Conservation (phyloP, 2,329 filamentous ascomycete genomes). For the Cordyceps farinosa region DNA sequence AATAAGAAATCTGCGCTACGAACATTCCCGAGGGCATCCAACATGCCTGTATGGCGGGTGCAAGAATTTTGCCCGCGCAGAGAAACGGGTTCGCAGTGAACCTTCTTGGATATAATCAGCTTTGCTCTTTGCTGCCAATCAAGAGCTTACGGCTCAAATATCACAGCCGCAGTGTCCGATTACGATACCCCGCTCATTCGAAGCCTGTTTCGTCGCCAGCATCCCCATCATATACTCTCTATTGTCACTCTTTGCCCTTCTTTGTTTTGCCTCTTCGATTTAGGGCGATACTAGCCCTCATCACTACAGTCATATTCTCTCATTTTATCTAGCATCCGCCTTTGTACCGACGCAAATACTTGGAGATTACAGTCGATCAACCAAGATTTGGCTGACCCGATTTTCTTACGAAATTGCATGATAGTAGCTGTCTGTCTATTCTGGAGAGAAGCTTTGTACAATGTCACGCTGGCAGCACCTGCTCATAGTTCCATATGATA, state of each 20-base stretch:
- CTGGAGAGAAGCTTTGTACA: neutral
- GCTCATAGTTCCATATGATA: slow-evolving; percentile 15
- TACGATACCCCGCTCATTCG: slow-evolving; percentile 16
- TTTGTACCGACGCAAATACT: neutral
- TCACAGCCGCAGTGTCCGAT: slow-evolving; percentile 8
- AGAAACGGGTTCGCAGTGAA: slow-evolving; percentile 2
- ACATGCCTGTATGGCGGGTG: slow-evolving; percentile 12
- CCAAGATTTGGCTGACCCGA: neutral
- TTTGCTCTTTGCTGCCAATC: slow-evolving; percentile 1
- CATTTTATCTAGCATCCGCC: neutral
- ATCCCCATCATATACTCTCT: slow-evolving; percentile 17
- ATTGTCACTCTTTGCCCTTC: slow-evolving; percentile 12
- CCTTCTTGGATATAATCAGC: slow-evolving; percentile 11
- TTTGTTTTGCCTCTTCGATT: neutral
- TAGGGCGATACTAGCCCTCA: neutral
- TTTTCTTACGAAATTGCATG: neutral
- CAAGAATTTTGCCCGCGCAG: neutral
- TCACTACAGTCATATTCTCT: neutral
- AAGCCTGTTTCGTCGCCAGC: slow-evolving; percentile 3
- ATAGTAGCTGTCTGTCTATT: neutral
- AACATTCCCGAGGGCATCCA: slow-evolving; percentile 1
- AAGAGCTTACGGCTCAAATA: neutral
- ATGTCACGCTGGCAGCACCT: neutral
- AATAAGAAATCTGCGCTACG: slow-evolving; percentile 34
- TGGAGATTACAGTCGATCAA: neutral